Percentiles rank a stretch among this genome's conserved stretches.
Conservation (phyloP, 2,329 filamentous ascomycete genomes). For the Colletotrichum paranaense region DNA sequence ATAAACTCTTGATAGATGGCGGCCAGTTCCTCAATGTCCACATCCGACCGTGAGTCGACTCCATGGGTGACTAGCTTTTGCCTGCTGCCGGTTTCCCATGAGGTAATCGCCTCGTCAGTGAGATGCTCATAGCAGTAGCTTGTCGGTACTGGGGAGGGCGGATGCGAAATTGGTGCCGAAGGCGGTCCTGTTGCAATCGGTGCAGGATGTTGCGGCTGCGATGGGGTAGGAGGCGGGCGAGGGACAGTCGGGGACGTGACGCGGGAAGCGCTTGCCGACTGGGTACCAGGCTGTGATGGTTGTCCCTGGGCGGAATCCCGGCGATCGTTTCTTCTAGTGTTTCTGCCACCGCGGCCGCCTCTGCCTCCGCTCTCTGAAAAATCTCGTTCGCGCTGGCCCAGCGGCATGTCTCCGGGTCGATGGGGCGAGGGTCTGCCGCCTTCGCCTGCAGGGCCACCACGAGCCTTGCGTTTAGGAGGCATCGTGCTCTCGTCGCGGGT, state of each 20-base stretch:
- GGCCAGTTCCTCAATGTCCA: constrained; percentile 76
- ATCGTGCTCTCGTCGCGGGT: constrained; percentile 49
- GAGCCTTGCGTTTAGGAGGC: constrained; percentile 71
- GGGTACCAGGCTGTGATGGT: constrained; percentile 12
- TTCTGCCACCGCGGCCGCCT: constrained; percentile 57
- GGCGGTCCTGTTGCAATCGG: constrained; percentile 41
- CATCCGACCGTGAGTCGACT: constrained; percentile 71
- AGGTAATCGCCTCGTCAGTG: constrained; percentile 73
- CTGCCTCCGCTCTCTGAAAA: constrained; percentile 56
- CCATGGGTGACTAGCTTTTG: constrained; percentile 75
- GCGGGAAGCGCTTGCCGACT: constrained; percentile 25
- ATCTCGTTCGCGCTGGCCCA: constrained; percentile 69
- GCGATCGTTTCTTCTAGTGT: constrained; percentile 60
- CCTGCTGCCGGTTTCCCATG: constrained; percentile 75
- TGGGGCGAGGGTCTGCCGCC: constrained; percentile 70
- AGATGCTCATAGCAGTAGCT: constrained; percentile 81
- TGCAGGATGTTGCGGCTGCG: constrained; percentile 39
- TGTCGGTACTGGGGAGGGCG: constrained; percentile 49
- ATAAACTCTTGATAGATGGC: constrained; percentile 88
- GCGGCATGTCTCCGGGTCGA: constrained; percentile 65
- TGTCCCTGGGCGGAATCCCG: constrained; percentile 61
- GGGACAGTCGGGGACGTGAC: constrained; percentile 27
- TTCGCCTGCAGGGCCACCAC: constrained; percentile 61
- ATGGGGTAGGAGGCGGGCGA: constrained; percentile 18
- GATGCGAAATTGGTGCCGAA: constrained; percentile 37